Evolutionary conservation across 2,329 filamentous ascomycete species (phyloP), one percentile per base, ranked within the genome.

Genomic region (Ceratocystis papillata): DNA sequence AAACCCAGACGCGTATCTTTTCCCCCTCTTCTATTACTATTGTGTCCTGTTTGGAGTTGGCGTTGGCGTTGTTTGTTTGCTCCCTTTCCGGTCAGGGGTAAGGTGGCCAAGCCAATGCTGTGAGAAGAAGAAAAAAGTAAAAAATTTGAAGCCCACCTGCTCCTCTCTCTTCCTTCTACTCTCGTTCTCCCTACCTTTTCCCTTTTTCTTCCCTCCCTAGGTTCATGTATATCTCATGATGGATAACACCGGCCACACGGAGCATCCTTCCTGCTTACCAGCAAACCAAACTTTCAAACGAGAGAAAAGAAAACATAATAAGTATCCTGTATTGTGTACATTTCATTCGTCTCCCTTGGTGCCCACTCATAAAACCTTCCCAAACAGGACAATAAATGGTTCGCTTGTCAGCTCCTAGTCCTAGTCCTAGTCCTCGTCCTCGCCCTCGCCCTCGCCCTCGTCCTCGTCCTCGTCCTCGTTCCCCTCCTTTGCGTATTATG

Each of bases 71-170:
- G 7, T 50, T 50, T 20, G 20, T 20, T 50, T 20, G 48, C 8
- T 20, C 53, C 53, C 53, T 57, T n/a, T 7, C 10, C 53, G 30
- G 53, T 33, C 53, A 57, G 53, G 53, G 53, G 53, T 33, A 57
- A 3, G 46, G 5, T 25, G 25, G 53, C 25, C 22, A 17, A 28
- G 22, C 30, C 25, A 25, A 17, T 25, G n/a, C n/a, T 57, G 53
- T 17, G 17, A 50, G 46, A 10, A 41, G 37, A 12, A 41, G 33
- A 41, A 15, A 41, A 15, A 12, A 15, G 37, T 15, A 41, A 41
- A 41, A 15, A 15, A 0, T 25, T 22, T 15, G 6, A 46, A n/a
- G 60, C 8, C 12, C 22, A 7, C 22, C 28, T 55, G 5, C 4
- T 22, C 50, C 53, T 57, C 53, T 28, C 28, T 57, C n/a, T 57